Evolutionary conservation across 192 early-diverging fungal genomes (phyloP).

Genomic region (Coemansia furcata): DNA sequence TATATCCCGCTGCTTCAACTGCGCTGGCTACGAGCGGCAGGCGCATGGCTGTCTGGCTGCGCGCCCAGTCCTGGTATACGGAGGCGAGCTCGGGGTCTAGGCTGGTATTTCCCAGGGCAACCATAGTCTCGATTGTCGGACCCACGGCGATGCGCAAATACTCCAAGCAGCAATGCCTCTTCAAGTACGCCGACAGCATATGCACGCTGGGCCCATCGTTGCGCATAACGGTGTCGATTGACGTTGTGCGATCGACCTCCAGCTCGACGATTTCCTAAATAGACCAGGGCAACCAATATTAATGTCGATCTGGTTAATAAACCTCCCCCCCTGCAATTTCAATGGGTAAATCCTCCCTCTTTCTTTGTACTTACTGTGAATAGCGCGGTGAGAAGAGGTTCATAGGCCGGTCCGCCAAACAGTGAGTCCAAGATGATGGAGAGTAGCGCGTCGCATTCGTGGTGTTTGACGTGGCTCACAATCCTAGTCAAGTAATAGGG

Average conservation of each 20-base stretch:
- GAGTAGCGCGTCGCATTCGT: slow-evolving; percentile 44
- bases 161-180: slow-evolving; percentile 28
- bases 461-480: slow-evolving; percentile 29
- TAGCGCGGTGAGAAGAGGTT: slow-evolving; percentile 25
- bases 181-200: slow-evolving; percentile 40
- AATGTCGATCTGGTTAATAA: background rate
- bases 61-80: slow-evolving; percentile 49
- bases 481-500: slow-evolving; percentile 42
- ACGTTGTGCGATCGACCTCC: slow-evolving; percentile 40
- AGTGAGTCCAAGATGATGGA: slow-evolving; percentile 38
- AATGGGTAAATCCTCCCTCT: background rate
- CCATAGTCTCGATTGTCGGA: slow-evolving; percentile 37
- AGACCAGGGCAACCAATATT: background rate
- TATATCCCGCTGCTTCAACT: slow-evolving; percentile 43
- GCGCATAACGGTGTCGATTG: slow-evolving; percentile 46
- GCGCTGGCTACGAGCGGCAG: slow-evolving; percentile 30
- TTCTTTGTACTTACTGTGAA: slow-evolving; percentile 36
- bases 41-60: slow-evolving; percentile 12
- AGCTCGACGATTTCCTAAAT: slow-evolving; percentile 39
- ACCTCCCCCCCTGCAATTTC: background rate
- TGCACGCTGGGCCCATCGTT: slow-evolving; percentile 49
- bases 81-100: slow-evolving; percentile 35
- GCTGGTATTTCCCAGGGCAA: slow-evolving; percentile 28
- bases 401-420: slow-evolving; percentile 23
- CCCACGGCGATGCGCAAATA: slow-evolving; percentile 38